Evolutionary conservation across 495 filamentous ascomycete genomes (phyloP), one percentile per base, ranked within the genome.

Genomic region (Hyaloscypha hepaticicola): DNA sequence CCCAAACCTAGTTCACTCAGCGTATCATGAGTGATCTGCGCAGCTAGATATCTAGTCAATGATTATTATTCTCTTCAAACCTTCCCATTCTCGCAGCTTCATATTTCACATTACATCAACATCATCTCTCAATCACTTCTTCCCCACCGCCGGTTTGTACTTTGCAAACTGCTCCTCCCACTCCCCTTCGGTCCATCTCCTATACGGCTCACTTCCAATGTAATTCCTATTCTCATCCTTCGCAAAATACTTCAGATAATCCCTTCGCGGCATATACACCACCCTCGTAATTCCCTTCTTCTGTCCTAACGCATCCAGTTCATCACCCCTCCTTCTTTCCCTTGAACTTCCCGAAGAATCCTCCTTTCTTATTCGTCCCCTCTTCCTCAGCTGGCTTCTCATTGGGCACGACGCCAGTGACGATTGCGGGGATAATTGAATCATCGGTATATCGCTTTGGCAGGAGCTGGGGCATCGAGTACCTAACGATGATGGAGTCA

Each of bases 231-330:
- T 60, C 14, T 52, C 11, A 31, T 60, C 69, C 49, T 64, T 60
- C 55, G 69, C 69, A 69, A 71, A 71, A 29, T 28, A 67, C 60
- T 71, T 71, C 38, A 66, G 24, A 59, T 72, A 72, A 12, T 72
- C 70, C 41, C 58, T 41, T 28, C 70, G 55, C 31, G 70, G 70
- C 70, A 72, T 72, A 38, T 62, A 67, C 4, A 72, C 55, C 38
- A 72, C 67, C 49, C 69, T 72, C 45, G 51, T 58, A 19, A 52
- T 9, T 29, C 56, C 33, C 56, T 58, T 29, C 56, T n/a, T 27
- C 16, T 45, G 21, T 16, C n/a, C 56, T 24, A 21, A 11, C 31
- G 3, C 56, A 38, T 21, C 19, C 25, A 21, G 2, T 26, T 7
- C 28, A 3, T 27, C 27, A 25, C 21, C 26, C 49, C 27, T 28